Conservation (phyloP, 2,329 filamentous ascomycete genomes). For the Pseudocercospora cruenta region DNA sequence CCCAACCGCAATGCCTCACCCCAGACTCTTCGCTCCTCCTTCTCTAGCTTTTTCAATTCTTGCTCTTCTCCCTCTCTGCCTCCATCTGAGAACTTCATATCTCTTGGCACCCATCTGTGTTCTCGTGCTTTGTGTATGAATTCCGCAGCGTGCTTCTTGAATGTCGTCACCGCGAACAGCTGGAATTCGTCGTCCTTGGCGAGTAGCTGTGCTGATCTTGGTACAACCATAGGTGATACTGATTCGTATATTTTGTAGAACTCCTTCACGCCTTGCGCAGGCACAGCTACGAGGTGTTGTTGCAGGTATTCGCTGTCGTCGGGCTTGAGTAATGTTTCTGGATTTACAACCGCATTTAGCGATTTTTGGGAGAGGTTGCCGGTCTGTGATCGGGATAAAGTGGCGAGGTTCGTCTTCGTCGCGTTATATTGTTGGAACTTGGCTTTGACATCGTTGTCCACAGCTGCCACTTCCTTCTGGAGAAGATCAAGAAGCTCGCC, state of each 20-base stretch:
- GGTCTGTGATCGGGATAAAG: conserved; percentile 84
- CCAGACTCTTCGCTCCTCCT: conserved; percentile 89
- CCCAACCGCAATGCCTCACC: conserved; percentile 86
- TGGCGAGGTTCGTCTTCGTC: conserved; percentile 80
- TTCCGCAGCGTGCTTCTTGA: conserved; percentile 86
- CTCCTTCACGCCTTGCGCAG: conserved; percentile 77
- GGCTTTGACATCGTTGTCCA: conserved; percentile 93
- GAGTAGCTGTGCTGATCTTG: conserved; percentile 78
- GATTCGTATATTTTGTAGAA: conserved; percentile 90
- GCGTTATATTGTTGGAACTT: conserved; percentile 95
- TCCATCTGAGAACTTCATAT: conserved; percentile 90
- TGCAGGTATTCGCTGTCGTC: conserved; percentile 91
- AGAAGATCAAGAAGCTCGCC: conserved; percentile 83
- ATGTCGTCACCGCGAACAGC: conserved; percentile 84
- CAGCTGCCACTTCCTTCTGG: conserved; percentile 88
- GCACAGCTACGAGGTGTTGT: conserved; percentile 90
- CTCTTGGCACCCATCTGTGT: conserved; percentile 90
- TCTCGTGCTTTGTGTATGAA: conserved; percentile 92
- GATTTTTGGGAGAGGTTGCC: conserved; percentile 95
- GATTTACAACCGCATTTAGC: conserved; percentile 84
- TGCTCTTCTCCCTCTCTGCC: conserved; percentile 85
- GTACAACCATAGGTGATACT: conserved; percentile 86
- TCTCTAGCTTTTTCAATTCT: conserved; percentile 79
- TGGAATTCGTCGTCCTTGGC: conserved; percentile 88
- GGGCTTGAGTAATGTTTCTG: conserved; percentile 71